Conservation (phyloP, 257 asterid genomes). For the Scutellaria baicalensis region DNA sequence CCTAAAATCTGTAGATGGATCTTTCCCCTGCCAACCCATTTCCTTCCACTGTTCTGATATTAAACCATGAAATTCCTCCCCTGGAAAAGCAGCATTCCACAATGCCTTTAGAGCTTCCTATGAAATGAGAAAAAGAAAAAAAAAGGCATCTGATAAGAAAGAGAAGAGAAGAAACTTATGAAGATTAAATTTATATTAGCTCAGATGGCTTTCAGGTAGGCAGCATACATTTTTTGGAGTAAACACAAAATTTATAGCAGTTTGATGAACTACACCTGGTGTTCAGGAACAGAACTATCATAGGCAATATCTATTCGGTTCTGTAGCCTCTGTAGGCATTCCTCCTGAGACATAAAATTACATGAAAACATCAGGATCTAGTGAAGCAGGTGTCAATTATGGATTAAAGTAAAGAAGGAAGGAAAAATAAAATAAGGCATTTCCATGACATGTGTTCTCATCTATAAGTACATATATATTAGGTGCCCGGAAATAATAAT, state of each 20-base stretch:
- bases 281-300: slow-evolving; percentile 74
- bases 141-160: background rate
- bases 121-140: slow-evolving; percentile 17
- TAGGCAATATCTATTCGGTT: slow-evolving; percentile 74
- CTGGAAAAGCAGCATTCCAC: slow-evolving; percentile 93
- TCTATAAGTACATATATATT: background rate
- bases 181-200: background rate
- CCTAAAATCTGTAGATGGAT: slow-evolving; percentile 99
- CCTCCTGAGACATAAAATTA: slow-evolving; percentile 56
- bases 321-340: slow-evolving; percentile 76
- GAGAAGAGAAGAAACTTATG: slow-evolving; percentile 7
- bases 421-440: background rate
- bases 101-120: slow-evolving; percentile 81
- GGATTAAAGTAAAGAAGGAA: background rate
- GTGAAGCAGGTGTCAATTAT: slow-evolving; percentile 1
- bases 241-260: background rate
- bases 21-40: slow-evolving; percentile 99
- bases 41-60: slow-evolving; percentile 99
- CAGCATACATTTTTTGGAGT: background rate
- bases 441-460: background rate
- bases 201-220: background rate
- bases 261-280: slow-evolving; percentile 59
- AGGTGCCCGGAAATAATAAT: slow-evolving; percentile 1
- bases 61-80: slow-evolving; percentile 68
- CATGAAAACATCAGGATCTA: slow-evolving; percentile 18